Evolutionary conservation across 78 protist genomes (phyloP).

Genomic region (Dictyostelium firmibasis): DNA sequence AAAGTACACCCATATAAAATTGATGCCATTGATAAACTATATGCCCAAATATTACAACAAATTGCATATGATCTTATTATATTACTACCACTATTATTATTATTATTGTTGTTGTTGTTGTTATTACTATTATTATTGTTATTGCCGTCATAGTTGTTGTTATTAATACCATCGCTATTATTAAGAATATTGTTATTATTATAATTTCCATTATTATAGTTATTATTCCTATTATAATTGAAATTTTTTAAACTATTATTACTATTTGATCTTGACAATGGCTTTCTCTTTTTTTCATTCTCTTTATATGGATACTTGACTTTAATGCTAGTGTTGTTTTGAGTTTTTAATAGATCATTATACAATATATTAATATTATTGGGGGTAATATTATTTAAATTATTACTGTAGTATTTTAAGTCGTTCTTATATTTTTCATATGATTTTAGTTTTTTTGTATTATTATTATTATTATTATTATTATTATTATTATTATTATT

Average conservation of each 20-base stretch:
- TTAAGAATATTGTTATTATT: background rate
- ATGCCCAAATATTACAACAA: conserved; percentile 1
- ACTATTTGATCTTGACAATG: background rate
- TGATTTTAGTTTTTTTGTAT: background rate
- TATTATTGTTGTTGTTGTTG: background rate
- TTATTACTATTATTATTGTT: background rate
- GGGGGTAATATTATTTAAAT: background rate
- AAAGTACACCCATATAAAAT: background rate
- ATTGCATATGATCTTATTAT: background rate
- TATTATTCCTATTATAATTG: no score
- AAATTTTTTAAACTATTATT: no score
- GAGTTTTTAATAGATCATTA: background rate
- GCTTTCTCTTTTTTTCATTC: background rate
- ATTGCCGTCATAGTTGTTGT: background rate
- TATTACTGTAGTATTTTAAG: background rate
- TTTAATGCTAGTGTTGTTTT: background rate
- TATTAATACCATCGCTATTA: background rate
- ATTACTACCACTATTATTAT: background rate
- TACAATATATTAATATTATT: background rate
- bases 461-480: background rate
- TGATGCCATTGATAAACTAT: background rate
- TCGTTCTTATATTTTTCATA: background rate
- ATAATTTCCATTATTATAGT: no score
- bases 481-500: background rate
- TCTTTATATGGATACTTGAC: background rate